These are phyloP conservation scores for Tulasnella calospora DNA, from an alignment of 768 basidiomycete genomes.

Conservation along the genomic window DNA sequence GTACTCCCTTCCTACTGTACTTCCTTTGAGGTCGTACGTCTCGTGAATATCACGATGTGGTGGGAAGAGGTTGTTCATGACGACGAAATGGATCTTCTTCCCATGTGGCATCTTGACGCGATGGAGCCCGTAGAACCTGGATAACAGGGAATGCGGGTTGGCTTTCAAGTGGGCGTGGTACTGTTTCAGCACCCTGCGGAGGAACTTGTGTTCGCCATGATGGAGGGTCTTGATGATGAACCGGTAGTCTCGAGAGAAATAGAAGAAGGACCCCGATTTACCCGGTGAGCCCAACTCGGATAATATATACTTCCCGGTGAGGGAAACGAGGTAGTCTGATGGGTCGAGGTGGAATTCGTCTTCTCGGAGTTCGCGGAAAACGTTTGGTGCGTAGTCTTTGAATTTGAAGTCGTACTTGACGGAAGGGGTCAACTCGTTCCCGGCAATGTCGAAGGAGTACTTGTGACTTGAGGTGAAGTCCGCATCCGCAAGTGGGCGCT, in stretches of 20 bases:
- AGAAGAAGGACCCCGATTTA: constrained; percentile 98
- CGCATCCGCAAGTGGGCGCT: constrained; percentile 72
- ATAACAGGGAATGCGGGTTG: constrained; percentile 91
- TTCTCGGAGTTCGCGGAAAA: constrained; percentile 92
- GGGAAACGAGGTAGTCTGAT: constrained; percentile 92
- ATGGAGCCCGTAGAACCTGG: constrained; percentile 94
- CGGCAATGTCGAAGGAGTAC: constrained; percentile 84
- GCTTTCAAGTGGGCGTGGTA: constrained; percentile 81
- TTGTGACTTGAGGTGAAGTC: constrained; percentile 90
- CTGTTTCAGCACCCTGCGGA: constrained; percentile 72
- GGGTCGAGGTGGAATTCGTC: constrained; percentile 93
- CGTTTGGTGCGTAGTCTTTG: constrained; percentile 98
- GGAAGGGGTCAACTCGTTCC: constrained; percentile 96
- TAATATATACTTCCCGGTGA: constrained; percentile 96
- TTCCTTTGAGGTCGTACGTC: constrained; percentile 95
- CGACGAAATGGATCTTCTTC: constrained; percentile 95
- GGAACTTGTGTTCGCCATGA: constrained; percentile 89
- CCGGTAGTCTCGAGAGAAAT: constrained; percentile 96
- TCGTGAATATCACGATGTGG: constrained; percentile 97
- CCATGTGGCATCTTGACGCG: constrained; percentile 94
- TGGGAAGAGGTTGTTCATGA: constrained; percentile 99
- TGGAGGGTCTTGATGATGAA: constrained; percentile 99
- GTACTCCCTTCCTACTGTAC: constrained; percentile 82
- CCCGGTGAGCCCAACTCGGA: constrained; percentile 97
- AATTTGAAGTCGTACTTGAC: constrained; percentile 99